A percentile compares a stretch with the other conserved stretches of the same genome.
These are phyloP conservation scores for Colletotrichum coccodes DNA, from an alignment of 2,329 filamentous ascomycete species.

Conservation along the genomic window DNA sequence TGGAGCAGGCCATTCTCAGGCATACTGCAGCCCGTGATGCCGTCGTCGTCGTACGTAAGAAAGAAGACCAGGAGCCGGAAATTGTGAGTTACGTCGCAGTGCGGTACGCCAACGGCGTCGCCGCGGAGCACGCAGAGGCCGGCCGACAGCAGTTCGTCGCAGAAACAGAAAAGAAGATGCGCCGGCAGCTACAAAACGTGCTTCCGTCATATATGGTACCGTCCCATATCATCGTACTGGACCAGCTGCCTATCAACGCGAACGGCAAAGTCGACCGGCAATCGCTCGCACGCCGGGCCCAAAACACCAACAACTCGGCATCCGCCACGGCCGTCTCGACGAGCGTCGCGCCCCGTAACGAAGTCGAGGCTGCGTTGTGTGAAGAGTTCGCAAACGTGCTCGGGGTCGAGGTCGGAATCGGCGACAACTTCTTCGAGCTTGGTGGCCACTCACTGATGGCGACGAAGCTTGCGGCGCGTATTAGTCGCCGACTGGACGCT, in stretches of 20 bases:
- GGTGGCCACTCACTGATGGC: slow-evolving; percentile 28
- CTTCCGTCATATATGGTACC: slow-evolving; percentile 36
- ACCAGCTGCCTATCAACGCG: slow-evolving; percentile 30
- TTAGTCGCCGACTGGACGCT: slow-evolving; percentile 20
- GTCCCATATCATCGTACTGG: slow-evolving; percentile 12
- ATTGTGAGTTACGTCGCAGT: neutral
- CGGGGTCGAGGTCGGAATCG: slow-evolving; percentile 7
- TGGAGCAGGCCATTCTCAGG: neutral
- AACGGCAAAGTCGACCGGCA: slow-evolving; percentile 35
- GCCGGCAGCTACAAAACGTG: neutral
- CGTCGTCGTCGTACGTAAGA: neutral
- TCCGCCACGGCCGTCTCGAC: neutral
- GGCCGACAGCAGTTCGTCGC: neutral
- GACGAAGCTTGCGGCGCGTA: slow-evolving; percentile 13
- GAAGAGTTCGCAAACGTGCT: slow-evolving; percentile 17
- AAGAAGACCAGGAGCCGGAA: neutral
- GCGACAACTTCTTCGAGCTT: slow-evolving; percentile 28
- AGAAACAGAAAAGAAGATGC: neutral
- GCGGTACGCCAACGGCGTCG: neutral
- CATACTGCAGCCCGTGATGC: neutral
- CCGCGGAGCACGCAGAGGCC: neutral
- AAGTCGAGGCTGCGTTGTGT: slow-evolving; percentile 13
- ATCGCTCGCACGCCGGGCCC: neutral
- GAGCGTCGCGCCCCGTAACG: neutral
- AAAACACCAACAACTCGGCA: neutral